Base-by-base conservation (phyloP, 257 asterid species). In the Nemophila menziesii region DNA sequence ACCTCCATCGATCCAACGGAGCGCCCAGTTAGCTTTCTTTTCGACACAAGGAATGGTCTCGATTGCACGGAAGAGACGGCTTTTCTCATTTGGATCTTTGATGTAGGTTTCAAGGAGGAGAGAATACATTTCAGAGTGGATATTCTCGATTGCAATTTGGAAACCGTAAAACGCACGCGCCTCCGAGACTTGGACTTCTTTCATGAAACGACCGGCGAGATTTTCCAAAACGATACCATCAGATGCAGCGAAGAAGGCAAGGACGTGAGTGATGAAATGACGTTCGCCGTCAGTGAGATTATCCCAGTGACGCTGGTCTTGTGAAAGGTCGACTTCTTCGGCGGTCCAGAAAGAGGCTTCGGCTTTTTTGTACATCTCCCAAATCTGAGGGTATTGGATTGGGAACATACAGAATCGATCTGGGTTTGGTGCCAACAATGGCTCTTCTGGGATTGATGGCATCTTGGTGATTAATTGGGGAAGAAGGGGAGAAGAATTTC, bases 311-410 rank as follows among this genome's bases (percentile, higher is more conserved):
- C 77, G 76, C 1, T 17, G 62, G 50, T 89, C 98, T 29, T 68
- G 67, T 0, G 98, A 80, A 5, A 84, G 52, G 53, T 84, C 96
- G 3, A 89, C 98, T 46, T 89, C 97, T 67, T 87, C 97, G 12
- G 84, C 97, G 4, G 97, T 87, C 95, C 97, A 87, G 61, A 87
- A 87, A 12, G 97, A 87, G 9, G 97, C 97, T 40, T 71, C 78
- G 39, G 98, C 96, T 24, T 89, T 89, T 73, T 89, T 89, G 72
- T 89, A 89, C 95, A 84, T 80, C 40, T 89, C 98, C 98, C 98
- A 89, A 33, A 89, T 72, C 45, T 90, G 83, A 0, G 94, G 98
- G 63, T 90, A 90, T 36, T 84, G 79, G 19, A 90, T 78, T 1
- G 98, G 98, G 55, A 90, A 90, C 98, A 90, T 90, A 11, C 94